Evolutionary conservation across 163 green algal species (phyloP).

Genomic region (Chloromonas sp.): DNA sequence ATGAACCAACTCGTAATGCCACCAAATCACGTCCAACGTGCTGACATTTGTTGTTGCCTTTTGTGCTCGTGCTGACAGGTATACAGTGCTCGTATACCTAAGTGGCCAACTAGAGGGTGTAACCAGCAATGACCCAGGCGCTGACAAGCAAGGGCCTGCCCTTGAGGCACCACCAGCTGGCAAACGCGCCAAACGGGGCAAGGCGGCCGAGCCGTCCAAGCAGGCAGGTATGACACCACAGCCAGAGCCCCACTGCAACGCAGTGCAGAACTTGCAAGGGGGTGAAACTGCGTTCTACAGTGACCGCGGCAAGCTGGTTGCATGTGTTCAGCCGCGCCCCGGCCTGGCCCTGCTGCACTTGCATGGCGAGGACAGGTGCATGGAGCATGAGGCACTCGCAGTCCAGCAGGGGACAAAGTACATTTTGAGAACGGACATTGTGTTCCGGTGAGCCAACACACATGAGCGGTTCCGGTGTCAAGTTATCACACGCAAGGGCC

Average conservation of each 20-base stretch:
- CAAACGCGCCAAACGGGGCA: not conserved
- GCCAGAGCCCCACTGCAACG: not conserved
- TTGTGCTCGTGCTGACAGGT: not conserved
- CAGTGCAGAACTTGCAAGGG: slow-evolving; percentile 32
- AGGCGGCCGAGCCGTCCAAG: not conserved
- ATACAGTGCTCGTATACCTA: not conserved
- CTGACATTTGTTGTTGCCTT: too few relatives aligned
- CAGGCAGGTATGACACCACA: not conserved
- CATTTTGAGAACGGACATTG: slow-evolving; percentile 67
- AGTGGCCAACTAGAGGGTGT: too few relatives aligned
- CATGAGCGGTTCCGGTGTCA: too few relatives aligned
- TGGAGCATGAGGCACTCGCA: slow-evolving; percentile 58
- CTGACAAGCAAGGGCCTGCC: not conserved
- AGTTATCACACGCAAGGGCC: too few relatives aligned
- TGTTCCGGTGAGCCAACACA: slow-evolving; percentile 19
- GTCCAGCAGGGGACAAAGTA: slow-evolving; percentile 62
- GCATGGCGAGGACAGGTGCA: slow-evolving; percentile 54
- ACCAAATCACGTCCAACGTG: too few relatives aligned
- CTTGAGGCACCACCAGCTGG: not conserved
- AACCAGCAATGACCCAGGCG: too few relatives aligned
- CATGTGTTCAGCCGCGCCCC: slow-evolving; percentile 32
- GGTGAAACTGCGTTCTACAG: slow-evolving; percentile 72
- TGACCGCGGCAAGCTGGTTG: slow-evolving; percentile 28
- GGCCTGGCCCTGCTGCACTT: slow-evolving; percentile 63
- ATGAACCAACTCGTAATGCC: too few relatives aligned